Conservation (phyloP, 768 basidiomycete genomes). For the Holtermanniella nyarrowii region DNA sequence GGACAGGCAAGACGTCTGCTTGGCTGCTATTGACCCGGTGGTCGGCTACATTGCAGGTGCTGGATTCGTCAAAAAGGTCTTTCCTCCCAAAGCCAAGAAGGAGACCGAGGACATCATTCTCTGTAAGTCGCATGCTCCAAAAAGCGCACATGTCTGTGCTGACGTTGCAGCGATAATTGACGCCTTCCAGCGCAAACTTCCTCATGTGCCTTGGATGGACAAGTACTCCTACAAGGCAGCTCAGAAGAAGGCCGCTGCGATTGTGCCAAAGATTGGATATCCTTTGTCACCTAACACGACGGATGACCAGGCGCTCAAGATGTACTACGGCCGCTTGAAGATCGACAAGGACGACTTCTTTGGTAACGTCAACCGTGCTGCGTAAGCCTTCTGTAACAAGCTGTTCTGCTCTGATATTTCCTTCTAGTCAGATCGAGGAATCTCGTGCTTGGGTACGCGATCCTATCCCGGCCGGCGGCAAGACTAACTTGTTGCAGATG, state of each 20-base stretch:
- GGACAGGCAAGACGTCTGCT: slow-evolving; percentile 75
- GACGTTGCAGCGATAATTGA: slow-evolving; percentile 53
- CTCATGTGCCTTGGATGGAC: slow-evolving; percentile 84
- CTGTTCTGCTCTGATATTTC: background rate
- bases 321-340: slow-evolving; percentile 60
- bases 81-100: slow-evolving; percentile 56
- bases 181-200: slow-evolving; percentile 69
- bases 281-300: slow-evolving; percentile 75
- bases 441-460: background rate
- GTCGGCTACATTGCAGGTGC: slow-evolving; percentile 85
- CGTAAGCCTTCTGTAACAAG: background rate
- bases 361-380: slow-evolving; percentile 51
- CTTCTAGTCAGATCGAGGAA: background rate
- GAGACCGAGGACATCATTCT: slow-evolving; percentile 76
- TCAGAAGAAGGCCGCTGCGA: slow-evolving; percentile 71
- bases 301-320: slow-evolving; percentile 55
- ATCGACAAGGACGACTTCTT: slow-evolving; percentile 66
- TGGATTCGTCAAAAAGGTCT: slow-evolving; percentile 54
- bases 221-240: slow-evolving; percentile 67
- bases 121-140: slow-evolving; percentile 43
- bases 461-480: slow-evolving; percentile 49
- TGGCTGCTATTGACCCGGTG: slow-evolving; percentile 56
- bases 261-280: slow-evolving; percentile 86
- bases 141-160: background rate
- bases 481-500: slow-evolving; percentile 57